Conservation (phyloP, 345 rosid genomes). For the Salix exigua region DNA sequence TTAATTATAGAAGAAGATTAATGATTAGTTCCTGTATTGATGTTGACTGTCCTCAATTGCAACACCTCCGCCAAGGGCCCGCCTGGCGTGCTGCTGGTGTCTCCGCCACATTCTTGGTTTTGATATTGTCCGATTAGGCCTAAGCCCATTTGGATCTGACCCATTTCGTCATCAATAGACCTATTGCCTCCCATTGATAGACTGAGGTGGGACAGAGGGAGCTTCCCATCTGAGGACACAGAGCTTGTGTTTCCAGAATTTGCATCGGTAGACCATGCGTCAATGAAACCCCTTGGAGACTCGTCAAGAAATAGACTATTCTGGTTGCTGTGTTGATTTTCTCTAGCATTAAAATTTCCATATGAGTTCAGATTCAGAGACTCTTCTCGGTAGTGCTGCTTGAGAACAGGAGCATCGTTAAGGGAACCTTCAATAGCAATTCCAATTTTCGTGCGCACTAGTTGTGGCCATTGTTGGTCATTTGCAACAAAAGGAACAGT, state of each 20-base stretch:
- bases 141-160: conserved; percentile 37
- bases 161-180: conserved; percentile 34
- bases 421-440: conserved; percentile 8
- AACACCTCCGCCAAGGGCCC: conserved; percentile 80
- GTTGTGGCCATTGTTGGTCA: conserved; percentile 29
- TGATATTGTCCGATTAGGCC: conserved; percentile 28
- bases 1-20: conserved; percentile 19
- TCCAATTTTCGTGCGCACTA: conserved; percentile 17
- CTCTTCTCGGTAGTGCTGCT: conserved; percentile 14
- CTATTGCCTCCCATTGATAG: conserved; percentile 49
- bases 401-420: conserved; percentile 1
- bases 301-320: conserved; percentile 17
- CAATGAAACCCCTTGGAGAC: conserved; percentile 43
- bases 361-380: conserved; percentile 25
- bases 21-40: neutral
- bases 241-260: conserved; percentile 25
- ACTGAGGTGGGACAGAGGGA: conserved; percentile 41
- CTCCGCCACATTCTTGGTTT: conserved; percentile 20
- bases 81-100: conserved; percentile 38
- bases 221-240: conserved; percentile 37
- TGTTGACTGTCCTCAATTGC: conserved; percentile 28
- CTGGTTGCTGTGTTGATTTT: conserved; percentile 10
- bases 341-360: conserved; percentile 12
- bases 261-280: conserved; percentile 50
- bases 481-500: conserved; percentile 9